Base-by-base conservation (phyloP, 2,329 filamentous ascomycete genomes). In the Elsinoe necatrix region DNA sequence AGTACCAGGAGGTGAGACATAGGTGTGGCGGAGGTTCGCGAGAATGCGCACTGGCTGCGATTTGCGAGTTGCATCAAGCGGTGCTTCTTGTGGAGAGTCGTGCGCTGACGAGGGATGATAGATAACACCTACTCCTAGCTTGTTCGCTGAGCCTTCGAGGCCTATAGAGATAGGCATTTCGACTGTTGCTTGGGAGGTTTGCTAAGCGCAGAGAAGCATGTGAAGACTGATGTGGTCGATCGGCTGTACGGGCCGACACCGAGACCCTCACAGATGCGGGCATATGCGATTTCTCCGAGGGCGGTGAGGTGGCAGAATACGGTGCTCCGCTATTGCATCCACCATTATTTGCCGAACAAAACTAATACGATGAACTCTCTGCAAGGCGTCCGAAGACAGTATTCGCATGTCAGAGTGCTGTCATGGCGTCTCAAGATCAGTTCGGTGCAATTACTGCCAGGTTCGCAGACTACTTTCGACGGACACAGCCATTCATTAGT, bases 141-240 rank as follows among this genome's bases (percentile, higher is more conserved):
- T 98, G 79, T 98, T 98, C 73, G 93, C 93, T 57, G 89, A 95
- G 71, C 93, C 92, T 77, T 98, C 93, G 69, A 89, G 79, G 20
- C 85, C 85, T 65, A 88, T 79, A 27, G 84, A 80, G 63, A 87
- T 85, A 77, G 68, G 66, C 68, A 71, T 71, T 2, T 56, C 63
- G 60, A 20, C 18, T 29, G 14, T 3, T 42, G n/a, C 18, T 11
- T 29, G 16, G 8, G 9, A 18, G 4, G 20, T 27, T 55, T 43
- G 52, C 37, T 55, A 7, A 20, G 14, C 3, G 18, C 21, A 18
- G 31, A 39, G 31, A 31, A 29, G 31, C 35, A 41, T 25, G 21
- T 54, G 50, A 37, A 39, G 20, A 25, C 25, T 20, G 14, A 16
- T 54, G 50, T 39, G 20, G 31, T 54, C 21, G 5, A 1, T 18